Conservation (phyloP, 106 monocot genomes). For the Triglochin maritima region DNA sequence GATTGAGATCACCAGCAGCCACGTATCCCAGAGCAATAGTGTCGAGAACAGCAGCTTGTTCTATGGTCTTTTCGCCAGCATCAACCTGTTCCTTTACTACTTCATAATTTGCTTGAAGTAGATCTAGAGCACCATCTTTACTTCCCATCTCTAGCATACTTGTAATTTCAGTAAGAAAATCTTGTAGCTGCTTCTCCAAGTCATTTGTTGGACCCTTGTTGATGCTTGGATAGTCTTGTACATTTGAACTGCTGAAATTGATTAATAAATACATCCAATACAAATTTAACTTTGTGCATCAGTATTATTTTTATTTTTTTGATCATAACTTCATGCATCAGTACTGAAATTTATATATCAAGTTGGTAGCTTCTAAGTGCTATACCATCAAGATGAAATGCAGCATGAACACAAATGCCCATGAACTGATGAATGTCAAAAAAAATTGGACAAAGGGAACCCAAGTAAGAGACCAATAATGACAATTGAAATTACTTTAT, state of each 20-base stretch:
- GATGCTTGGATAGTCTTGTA: conserved; percentile 13
- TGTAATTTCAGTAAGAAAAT: conserved; percentile 47
- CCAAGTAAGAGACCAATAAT: too few relatives aligned
- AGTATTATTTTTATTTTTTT: neutral
- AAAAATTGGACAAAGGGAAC: too few relatives aligned
- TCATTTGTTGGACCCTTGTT: conserved; percentile 22
- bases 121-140: conserved; percentile 42
- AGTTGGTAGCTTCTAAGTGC: neutral
- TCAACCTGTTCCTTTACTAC: conserved; percentile 46
- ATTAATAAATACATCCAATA: too few relatives aligned
- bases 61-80: conserved; percentile 45
- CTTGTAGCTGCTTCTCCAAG: conserved; percentile 50
- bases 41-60: conserved; percentile 76
- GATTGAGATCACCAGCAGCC: conserved; percentile 31
- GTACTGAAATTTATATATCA: neutral
- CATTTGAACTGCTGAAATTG: conserved; percentile 23
- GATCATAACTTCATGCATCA: neutral
- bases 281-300: neutral
- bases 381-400: neutral
- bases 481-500: too few relatives aligned
- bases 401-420: too few relatives aligned
- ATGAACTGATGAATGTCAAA: too few relatives aligned
- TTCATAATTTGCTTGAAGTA: conserved; percentile 79
- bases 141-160: conserved; percentile 37
- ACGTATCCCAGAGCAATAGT: conserved; percentile 69